Evolutionary conservation across 164 flowering plant genomes (phyloP).

Genomic region (Aristolochia contorta): DNA sequence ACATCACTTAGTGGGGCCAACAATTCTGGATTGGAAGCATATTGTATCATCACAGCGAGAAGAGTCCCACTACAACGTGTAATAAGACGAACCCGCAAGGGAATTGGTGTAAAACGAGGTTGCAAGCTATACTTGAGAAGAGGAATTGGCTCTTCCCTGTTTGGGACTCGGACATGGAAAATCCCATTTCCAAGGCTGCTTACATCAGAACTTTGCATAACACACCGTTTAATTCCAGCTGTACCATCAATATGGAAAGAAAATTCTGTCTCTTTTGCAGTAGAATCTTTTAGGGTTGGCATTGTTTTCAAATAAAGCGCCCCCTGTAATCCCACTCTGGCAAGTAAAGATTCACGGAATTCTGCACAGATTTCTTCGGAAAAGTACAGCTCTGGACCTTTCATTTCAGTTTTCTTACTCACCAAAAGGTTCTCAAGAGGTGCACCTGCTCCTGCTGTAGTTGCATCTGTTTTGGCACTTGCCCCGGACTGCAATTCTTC

Average conservation of each 20-base stretch:
- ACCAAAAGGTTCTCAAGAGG: slow-evolving; percentile 72
- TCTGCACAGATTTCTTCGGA: slow-evolving; percentile 72
- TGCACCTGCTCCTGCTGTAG: slow-evolving; percentile 28
- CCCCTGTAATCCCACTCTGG: slow-evolving; percentile 81
- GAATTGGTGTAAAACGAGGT: slow-evolving; percentile 75
- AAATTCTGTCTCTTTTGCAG: slow-evolving; percentile 81
- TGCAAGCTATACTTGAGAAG: slow-evolving; percentile 74
- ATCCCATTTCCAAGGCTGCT: slow-evolving; percentile 85
- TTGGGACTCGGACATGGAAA: slow-evolving; percentile 73
- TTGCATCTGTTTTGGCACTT: slow-evolving; percentile 14
- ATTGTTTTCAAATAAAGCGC: slow-evolving; percentile 62
- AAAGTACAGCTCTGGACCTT: slow-evolving; percentile 85
- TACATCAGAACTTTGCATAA: slow-evolving; percentile 56
- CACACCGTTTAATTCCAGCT: slow-evolving; percentile 62
- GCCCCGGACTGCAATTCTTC: slow-evolving; percentile 57
- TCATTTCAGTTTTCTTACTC: slow-evolving; percentile 63
- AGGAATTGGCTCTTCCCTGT: slow-evolving; percentile 65
- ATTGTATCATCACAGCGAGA: slow-evolving; percentile 93
- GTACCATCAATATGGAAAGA: slow-evolving; percentile 77
- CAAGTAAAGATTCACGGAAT: slow-evolving; percentile 85
- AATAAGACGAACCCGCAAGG: slow-evolving; percentile 75
- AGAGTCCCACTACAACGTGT: slow-evolving; percentile 81
- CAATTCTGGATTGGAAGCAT: slow-evolving; percentile 74
- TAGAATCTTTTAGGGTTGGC: slow-evolving; percentile 56
- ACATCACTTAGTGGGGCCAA: slow-evolving; percentile 64